Conservation (phyloP, 306 rosid genomes). For the Comarum palustre region DNA sequence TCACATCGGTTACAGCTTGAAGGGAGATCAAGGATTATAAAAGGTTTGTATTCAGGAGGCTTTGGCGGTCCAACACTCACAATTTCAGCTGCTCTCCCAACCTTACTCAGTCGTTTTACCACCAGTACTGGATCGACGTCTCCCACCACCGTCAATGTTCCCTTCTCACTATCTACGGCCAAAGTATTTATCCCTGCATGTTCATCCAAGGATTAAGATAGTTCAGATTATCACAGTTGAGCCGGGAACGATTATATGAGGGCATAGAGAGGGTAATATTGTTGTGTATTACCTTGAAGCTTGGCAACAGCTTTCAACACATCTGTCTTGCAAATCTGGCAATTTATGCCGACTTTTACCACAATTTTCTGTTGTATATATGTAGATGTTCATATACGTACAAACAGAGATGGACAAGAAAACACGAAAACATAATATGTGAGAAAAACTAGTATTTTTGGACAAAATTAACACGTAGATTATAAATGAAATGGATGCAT, state of each 20-base stretch:
- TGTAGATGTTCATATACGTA: too few relatives aligned
- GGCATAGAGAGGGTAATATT: neutral
- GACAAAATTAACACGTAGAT: neutral
- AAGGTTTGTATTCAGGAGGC: neutral
- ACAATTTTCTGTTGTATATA: conserved; percentile 6
- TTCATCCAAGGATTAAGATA: neutral
- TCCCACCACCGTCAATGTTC: neutral
- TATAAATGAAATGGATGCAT: conserved; percentile 1
- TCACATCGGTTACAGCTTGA: neutral
- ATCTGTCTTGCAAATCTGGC: conserved; percentile 8
- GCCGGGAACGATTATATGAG: neutral
- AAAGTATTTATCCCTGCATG: neutral
- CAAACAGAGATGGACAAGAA: neutral
- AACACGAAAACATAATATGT: neutral
- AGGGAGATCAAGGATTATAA: neutral
- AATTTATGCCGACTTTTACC: neutral
- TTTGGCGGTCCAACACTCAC: conserved; percentile 6
- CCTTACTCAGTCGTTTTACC: conserved; percentile 5
- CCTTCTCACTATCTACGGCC: conserved; percentile 4
- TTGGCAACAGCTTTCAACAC: conserved; percentile 14
- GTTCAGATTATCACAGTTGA: neutral
- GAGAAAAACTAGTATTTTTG: neutral
- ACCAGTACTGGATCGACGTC: conserved; percentile 6
- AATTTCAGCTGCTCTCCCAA: neutral
- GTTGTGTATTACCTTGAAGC: conserved; percentile 4